phyloP scores from a whole-genome alignment of 345 rosid genomes.

The Firmiana major region DNA sequence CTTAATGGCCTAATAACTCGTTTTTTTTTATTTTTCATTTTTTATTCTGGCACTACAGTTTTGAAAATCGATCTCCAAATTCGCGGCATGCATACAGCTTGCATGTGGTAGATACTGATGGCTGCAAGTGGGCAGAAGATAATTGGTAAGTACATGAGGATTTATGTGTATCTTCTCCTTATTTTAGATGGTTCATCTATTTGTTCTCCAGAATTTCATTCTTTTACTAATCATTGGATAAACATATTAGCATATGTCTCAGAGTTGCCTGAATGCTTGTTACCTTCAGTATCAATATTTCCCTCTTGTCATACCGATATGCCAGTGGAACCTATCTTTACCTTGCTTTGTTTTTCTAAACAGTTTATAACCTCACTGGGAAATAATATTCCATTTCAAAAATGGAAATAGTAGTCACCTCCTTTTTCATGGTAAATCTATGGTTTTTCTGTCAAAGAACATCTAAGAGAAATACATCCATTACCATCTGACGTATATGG shows the following conservation, averaged over 20 bases:
- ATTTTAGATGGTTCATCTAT: not conserved
- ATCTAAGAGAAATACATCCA: not conserved
- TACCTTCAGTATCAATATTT: not conserved
- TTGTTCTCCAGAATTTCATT: not conserved
- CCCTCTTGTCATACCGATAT: not conserved
- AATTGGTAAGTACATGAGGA: constrained; percentile 57
- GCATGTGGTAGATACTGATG: constrained; percentile 88
- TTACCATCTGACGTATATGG: not conserved
- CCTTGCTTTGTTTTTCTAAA: not conserved
- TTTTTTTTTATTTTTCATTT: constrained; percentile 5
- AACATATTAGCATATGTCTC: not conserved
- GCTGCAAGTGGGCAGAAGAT: constrained; percentile 56
- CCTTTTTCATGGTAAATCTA: not conserved
- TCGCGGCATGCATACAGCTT: constrained; percentile 87
- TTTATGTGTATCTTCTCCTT: not conserved
- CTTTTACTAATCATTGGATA: not conserved
- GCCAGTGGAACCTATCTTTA: not conserved
- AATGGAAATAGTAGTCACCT: not conserved
- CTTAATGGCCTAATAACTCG: not conserved
- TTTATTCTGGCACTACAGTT: constrained; percentile 36
- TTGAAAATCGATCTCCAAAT: constrained; percentile 51
- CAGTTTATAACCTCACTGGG: not conserved
- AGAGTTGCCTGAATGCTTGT: not conserved
- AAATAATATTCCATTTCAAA: not conserved
- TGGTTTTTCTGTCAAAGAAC: not conserved